Percentiles rank a stretch among this genome's conserved stretches.
Conservation (phyloP, 371 early-diverging fungal species). For the Dinochytrium kinnereticum region DNA sequence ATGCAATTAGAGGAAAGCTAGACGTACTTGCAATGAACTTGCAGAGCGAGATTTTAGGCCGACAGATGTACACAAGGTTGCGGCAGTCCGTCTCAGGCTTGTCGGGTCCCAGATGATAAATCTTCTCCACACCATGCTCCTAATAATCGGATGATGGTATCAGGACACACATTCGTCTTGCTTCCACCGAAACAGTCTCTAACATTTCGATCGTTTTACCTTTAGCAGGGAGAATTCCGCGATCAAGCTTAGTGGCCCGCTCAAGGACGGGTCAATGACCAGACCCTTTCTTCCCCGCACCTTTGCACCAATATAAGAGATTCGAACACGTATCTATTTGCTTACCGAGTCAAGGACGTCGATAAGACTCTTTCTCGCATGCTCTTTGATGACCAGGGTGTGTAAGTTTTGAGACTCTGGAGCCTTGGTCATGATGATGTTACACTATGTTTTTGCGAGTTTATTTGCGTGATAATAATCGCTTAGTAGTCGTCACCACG, state of each 20-base stretch:
- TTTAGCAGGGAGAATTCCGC: slow-evolving; percentile 85
- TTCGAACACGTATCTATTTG: not conserved
- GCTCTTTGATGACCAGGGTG: slow-evolving; percentile 43
- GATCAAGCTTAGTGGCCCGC: slow-evolving; percentile 83
- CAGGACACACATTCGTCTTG: no score
- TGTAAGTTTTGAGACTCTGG: not conserved
- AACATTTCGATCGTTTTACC: slow-evolving; percentile 50
- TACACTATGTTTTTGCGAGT: no score
- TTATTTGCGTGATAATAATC: no score
- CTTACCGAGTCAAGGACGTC: slow-evolving; percentile 77
- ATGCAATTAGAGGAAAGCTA: not conserved
- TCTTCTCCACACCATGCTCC: slow-evolving; percentile 95
- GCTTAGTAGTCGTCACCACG: slow-evolving; percentile 69
- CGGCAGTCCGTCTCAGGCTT: slow-evolving; percentile 64
- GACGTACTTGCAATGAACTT: slow-evolving; percentile 77
- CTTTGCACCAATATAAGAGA: slow-evolving; percentile 43
- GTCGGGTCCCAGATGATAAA: slow-evolving; percentile 70
- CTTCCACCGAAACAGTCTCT: no score
- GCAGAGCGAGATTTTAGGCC: slow-evolving; percentile 80
- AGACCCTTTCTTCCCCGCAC: slow-evolving; percentile 89
- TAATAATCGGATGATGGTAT: slow-evolving; percentile 49
- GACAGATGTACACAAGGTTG: slow-evolving; percentile 80
- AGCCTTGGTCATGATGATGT: not conserved
- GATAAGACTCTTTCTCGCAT: slow-evolving; percentile 73
- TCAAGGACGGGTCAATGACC: slow-evolving; percentile 83